These are phyloP conservation scores for Saccharomyces hybrid DNA, from an alignment of 1,139 yeast species.

Conservation along the genomic window DNA sequence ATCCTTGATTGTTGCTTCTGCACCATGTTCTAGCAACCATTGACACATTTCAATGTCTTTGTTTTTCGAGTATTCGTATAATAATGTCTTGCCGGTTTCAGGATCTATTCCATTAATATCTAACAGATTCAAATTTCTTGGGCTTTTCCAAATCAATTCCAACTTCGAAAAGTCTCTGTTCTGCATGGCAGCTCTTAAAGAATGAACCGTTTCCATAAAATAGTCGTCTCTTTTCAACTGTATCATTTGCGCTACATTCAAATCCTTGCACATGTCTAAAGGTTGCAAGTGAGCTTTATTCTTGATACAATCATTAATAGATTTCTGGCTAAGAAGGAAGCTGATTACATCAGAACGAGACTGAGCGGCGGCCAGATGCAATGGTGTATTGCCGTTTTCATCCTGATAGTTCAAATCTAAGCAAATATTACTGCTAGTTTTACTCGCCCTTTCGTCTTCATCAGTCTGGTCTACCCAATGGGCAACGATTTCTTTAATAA, in stretches of 20 bases:
- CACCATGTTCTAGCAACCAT: slow-evolving; percentile 86
- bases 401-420: slow-evolving; percentile 71
- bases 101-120: slow-evolving; percentile 96
- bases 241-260: slow-evolving; percentile 60
- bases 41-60: slow-evolving; percentile 79
- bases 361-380: slow-evolving; percentile 76
- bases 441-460: slow-evolving; percentile 7
- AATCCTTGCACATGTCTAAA: slow-evolving; percentile 65
- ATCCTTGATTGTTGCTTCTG: slow-evolving; percentile 90
- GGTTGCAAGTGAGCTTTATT: slow-evolving; percentile 74
- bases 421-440: slow-evolving; percentile 13
- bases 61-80: slow-evolving; percentile 78
- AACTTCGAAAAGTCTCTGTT: slow-evolving; percentile 58
- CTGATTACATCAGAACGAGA: slow-evolving; percentile 71
- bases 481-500: slow-evolving; percentile 35
- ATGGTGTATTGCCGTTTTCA: slow-evolving; percentile 78
- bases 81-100: slow-evolving; percentile 83
- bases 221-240: slow-evolving; percentile 75
- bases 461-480: slow-evolving; percentile 12
- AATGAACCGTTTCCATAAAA: slow-evolving; percentile 66
- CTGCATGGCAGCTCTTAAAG: slow-evolving; percentile 61
- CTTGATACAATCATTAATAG: slow-evolving; percentile 75
- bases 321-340: slow-evolving; percentile 33
- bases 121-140: slow-evolving; percentile 71
- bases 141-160: slow-evolving; percentile 58